Conservation (phyloP, 768 basidiomycete species). For the Collybia sp. region DNA sequence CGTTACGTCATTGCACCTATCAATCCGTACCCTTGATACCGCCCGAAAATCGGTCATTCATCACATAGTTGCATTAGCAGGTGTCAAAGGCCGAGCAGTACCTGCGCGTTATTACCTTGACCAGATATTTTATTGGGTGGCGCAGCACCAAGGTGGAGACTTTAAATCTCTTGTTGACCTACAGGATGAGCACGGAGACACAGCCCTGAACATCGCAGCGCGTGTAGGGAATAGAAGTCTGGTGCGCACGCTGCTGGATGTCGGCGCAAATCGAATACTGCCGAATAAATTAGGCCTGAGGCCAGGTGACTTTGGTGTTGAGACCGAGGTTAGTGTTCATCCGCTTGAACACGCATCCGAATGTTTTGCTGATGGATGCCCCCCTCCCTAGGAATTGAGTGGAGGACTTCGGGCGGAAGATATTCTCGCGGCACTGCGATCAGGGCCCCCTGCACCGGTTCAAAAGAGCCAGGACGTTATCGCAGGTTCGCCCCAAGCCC, state of each 20-base stretch:
- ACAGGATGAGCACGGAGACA: constrained; percentile 94
- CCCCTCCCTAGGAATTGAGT: constrained; percentile 57
- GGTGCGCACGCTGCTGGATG: constrained; percentile 83
- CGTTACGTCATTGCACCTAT: constrained; percentile 58
- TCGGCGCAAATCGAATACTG: constrained; percentile 85
- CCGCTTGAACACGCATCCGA: background rate
- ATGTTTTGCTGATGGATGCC: background rate
- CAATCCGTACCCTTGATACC: constrained; percentile 86
- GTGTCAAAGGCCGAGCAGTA: constrained; percentile 81
- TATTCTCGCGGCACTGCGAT: constrained; percentile 66
- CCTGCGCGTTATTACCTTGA: constrained; percentile 91
- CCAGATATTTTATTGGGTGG: constrained; percentile 83
- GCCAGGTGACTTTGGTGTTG: constrained; percentile 93
- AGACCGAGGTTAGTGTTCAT: constrained; percentile 65
- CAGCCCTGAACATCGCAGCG: constrained; percentile 92
- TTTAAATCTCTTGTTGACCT: constrained; percentile 82
- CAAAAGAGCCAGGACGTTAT: constrained; percentile 90
- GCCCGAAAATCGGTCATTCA: constrained; percentile 84
- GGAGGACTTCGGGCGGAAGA: constrained; percentile 75
- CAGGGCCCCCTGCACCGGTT: constrained; percentile 70
- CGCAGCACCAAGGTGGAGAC: constrained; percentile 67
- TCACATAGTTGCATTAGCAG: constrained; percentile 87
- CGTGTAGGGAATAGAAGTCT: constrained; percentile 87
- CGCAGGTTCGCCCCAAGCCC: constrained; percentile 40
- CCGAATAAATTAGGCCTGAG: constrained; percentile 92